Base-by-base conservation (phyloP, 148 eudicot genomes). In the Bassia scoparia region DNA sequence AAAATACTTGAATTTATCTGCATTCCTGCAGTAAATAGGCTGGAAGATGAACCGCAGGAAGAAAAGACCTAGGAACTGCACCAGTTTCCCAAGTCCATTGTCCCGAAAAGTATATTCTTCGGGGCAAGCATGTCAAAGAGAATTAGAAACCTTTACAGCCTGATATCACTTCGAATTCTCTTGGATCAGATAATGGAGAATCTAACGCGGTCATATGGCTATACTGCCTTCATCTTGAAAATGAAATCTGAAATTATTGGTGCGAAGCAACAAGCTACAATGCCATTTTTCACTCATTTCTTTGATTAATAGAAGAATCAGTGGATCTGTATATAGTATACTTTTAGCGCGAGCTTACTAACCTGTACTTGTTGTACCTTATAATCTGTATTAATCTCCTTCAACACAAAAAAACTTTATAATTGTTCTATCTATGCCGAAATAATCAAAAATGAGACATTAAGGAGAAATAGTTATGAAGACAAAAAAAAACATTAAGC, bases 211-310 rank as follows among this genome's bases (percentile, higher is more conserved):
- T 80, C 82, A 12, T 80, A 68, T 80, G 81, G 50, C 81, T 78
- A 30, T 78, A 78, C n/a, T 1, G 81, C 81, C 67, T 78, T 78
- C 81, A 78, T 78, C 61, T 80, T 80, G 67, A 80, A 80, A 3
- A 80, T 66, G 44, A 80, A 80, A 48, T 80, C 82, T 14, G 68
- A 61, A 23, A 80, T n/a, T n/a, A n/a, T n/a, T 71, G 7, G 27
- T 52, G 3, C 76, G 76, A 58, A 78, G 73, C 62, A 77, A 78
- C n/a, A 78, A 78, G 38, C 81, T 78, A 29, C 81, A 78, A 50
- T 78, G 81, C 81, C 81, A 78, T 0, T n/a, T n/a, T n/a, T n/a
- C n/a, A n/a, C n/a, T n/a, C n/a, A n/a, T n/a, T n/a, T n/a, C n/a
- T n/a, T n/a, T n/a, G n/a, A n/a, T n/a, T n/a, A n/a, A n/a, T n/a